These are phyloP conservation scores for Pichia occidentalis DNA, from an alignment of 805 yeast genomes.

Conservation along the genomic window DNA sequence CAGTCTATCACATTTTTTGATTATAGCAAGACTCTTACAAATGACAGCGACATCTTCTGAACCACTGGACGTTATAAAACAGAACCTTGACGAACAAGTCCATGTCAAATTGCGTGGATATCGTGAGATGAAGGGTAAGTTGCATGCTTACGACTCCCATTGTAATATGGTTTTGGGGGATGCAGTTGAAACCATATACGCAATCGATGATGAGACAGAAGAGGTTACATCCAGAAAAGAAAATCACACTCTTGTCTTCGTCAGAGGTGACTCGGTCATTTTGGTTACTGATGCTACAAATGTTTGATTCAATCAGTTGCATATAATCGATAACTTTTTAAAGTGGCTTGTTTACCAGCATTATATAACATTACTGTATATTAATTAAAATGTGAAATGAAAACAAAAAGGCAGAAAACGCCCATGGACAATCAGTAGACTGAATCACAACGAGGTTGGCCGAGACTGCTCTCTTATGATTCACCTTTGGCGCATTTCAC, in stretches of 20 bases:
- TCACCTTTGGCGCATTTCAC: too few species aligned
- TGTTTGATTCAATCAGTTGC: conserved; percentile 13
- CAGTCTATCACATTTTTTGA: too few species aligned
- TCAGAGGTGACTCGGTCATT: conserved; percentile 96
- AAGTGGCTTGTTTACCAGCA: conserved; percentile 5
- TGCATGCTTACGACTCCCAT: conserved; percentile 94
- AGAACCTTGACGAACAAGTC: conserved; percentile 80
- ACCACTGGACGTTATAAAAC: conserved; percentile 86
- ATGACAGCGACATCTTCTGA: conserved; percentile 37
- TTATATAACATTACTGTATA: background rate
- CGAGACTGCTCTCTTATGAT: too few species aligned
- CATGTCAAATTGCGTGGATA: conserved; percentile 90
- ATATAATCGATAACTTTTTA: background rate
- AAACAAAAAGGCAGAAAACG: too few species aligned
- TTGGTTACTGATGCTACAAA: conserved; percentile 45
- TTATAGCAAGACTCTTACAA: background rate
- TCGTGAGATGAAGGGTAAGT: conserved; percentile 81
- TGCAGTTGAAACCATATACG: conserved; percentile 76
- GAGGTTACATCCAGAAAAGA: conserved; percentile 42
- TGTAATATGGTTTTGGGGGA: conserved; percentile 94
- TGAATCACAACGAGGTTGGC: too few species aligned
- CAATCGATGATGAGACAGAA: conserved; percentile 42
- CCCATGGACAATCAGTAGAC: too few species aligned
- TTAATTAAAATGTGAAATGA: too few species aligned
- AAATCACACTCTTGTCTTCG: conserved; percentile 82